Evolutionary conservation across 1,284 basidiomycete genomes (phyloP).

Genomic region (Neotropicomus parvogracilis): DNA sequence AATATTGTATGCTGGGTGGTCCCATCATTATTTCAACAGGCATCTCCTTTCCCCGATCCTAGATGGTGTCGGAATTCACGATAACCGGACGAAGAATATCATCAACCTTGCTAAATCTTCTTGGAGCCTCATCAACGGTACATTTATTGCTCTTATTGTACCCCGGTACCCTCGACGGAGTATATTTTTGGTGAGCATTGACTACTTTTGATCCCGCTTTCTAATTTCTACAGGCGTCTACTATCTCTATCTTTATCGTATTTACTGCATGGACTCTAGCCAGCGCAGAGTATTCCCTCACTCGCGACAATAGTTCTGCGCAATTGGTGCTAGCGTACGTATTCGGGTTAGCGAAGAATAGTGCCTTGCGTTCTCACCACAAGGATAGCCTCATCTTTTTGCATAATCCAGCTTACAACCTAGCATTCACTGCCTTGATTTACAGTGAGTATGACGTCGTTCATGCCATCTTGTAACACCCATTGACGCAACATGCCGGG

Average conservation of each 20-base stretch:
- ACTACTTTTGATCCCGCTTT: no score
- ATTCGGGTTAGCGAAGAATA: not conserved
- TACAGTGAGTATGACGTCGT: no score
- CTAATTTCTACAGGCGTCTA: slow-evolving; percentile 4
- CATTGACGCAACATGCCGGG: no score
- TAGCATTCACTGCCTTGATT: no score
- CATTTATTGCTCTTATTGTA: slow-evolving; percentile 5
- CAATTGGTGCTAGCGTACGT: slow-evolving; percentile 10
- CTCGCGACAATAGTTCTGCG: not conserved
- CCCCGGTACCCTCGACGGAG: slow-evolving; percentile 19
- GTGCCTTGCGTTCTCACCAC: no score
- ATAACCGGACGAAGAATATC: not conserved
- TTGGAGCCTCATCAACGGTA: slow-evolving; percentile 9
- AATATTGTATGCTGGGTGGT: not conserved
- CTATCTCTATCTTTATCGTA: slow-evolving; percentile 13
- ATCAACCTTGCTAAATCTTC: slow-evolving; percentile 3
- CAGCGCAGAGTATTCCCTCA: slow-evolving; percentile 11
- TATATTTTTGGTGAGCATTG: slow-evolving; percentile 10
- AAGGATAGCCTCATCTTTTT: no score
- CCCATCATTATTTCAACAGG: not conserved
- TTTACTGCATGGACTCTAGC: slow-evolving; percentile 15
- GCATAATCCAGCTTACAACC: no score
- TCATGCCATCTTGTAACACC: no score
- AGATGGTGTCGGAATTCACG: slow-evolving; percentile 9
- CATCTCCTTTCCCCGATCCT: slow-evolving; percentile 12